Conservation (phyloP, 2,329 filamentous ascomycete genomes). For the Grosmannia clavigera region DNA sequence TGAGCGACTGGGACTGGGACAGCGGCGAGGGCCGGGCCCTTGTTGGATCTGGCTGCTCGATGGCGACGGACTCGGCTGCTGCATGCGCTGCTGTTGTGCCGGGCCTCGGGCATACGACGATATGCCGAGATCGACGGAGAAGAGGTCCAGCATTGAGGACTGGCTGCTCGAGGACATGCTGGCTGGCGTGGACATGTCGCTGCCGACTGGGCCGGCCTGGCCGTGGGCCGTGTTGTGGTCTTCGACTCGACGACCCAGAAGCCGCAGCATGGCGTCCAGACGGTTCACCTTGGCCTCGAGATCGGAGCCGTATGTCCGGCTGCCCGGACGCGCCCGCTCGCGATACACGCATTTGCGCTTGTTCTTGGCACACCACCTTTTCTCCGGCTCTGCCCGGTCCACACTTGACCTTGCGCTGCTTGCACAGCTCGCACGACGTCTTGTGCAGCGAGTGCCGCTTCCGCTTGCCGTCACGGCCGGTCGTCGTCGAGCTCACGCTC, state of each 20-base stretch:
- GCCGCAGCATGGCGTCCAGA: slow-evolving; percentile 51
- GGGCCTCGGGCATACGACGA: not conserved
- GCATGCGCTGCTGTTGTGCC: not conserved
- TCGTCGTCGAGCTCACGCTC: not conserved
- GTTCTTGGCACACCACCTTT: slow-evolving; percentile 57
- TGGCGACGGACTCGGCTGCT: not conserved
- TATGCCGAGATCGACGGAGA: not conserved
- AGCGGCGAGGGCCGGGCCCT: not conserved
- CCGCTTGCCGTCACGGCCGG: not conserved
- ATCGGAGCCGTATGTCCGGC: slow-evolving; percentile 59
- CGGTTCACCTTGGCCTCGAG: slow-evolving; percentile 60
- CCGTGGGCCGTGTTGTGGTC: slow-evolving; percentile 6
- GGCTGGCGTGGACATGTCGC: slow-evolving; percentile 13
- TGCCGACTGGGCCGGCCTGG: not conserved
- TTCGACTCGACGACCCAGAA: slow-evolving; percentile 34
- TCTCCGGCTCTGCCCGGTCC: slow-evolving; percentile 65
- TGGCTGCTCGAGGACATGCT: no score
- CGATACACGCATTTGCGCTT: slow-evolving; percentile 52
- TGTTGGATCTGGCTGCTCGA: no score
- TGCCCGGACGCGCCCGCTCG: slow-evolving; percentile 53
- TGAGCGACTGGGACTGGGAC: not conserved
- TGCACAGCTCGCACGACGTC: slow-evolving; percentile 60
- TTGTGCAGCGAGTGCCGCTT: slow-evolving; percentile 23
- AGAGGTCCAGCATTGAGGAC: slow-evolving; percentile 17
- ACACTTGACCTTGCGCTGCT: slow-evolving; percentile 70